phyloP scores from a whole-genome alignment of 768 basidiomycete genomes.

The Trametes villosa region DNA sequence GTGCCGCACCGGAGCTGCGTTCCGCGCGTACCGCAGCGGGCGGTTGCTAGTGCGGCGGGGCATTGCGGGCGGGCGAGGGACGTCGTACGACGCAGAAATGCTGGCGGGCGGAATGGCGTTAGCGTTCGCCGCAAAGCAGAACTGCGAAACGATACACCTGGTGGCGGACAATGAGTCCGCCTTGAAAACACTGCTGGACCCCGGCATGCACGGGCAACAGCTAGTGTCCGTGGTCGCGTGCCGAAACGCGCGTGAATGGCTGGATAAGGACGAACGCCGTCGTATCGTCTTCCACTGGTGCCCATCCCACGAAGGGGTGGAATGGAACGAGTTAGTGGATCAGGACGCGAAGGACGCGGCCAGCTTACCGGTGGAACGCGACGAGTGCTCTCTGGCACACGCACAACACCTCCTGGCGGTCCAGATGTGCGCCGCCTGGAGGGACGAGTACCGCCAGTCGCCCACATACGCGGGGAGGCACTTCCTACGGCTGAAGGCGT shows the following conservation, averaged over 20 bases:
- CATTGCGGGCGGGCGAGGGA: neutral
- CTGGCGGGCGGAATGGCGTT: conserved; percentile 4
- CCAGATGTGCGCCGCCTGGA: too few species aligned
- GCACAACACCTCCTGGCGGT: conserved; percentile 2
- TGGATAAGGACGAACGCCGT: neutral
- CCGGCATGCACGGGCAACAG: conserved; percentile 5
- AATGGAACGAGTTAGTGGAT: neutral
- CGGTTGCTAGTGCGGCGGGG: neutral
- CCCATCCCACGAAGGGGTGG: neutral
- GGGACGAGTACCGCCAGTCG: neutral
- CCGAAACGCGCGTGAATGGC: conserved; percentile 7
- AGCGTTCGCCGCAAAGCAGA: neutral
- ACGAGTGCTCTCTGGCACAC: conserved; percentile 9
- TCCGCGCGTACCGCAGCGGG: neutral
- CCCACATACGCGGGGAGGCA: neutral
- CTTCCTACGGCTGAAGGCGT: neutral
- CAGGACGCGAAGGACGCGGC: conserved; percentile 6
- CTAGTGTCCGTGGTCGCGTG: conserved; percentile 2
- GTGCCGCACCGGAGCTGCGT: neutral
- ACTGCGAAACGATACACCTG: conserved; percentile 4
- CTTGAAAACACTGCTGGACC: conserved; percentile 1
- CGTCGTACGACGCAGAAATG: conserved; percentile 8
- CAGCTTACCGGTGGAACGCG: neutral
- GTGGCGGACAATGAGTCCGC: conserved; percentile 6
- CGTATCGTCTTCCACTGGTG: conserved; percentile 5